Percentiles rank a stretch among this genome's conserved stretches.
These are phyloP conservation scores for Hymenoscyphus infarciens DNA, from an alignment of 2,329 filamentous ascomycete species.

Conservation along the genomic window DNA sequence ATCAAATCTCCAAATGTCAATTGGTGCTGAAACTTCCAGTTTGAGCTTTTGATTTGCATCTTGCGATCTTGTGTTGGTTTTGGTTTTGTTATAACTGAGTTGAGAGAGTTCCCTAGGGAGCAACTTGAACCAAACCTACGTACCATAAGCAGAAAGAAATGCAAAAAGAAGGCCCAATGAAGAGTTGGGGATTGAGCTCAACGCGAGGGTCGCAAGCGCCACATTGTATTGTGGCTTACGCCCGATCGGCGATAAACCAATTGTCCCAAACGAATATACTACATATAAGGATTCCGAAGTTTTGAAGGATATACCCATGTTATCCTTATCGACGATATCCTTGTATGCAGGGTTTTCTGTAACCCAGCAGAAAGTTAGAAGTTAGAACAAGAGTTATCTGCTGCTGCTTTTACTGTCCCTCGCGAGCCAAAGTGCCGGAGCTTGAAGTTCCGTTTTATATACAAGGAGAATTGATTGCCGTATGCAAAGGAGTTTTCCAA, in stretches of 20 bases:
- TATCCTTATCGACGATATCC: too few relatives aligned
- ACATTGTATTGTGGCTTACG: conserved; percentile 32
- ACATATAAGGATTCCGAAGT: too few relatives aligned
- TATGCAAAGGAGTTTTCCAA: too few relatives aligned
- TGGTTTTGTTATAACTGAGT: background rate
- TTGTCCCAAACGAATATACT: too few relatives aligned
- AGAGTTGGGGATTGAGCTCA: conserved; percentile 28
- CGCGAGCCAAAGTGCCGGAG: too few relatives aligned
- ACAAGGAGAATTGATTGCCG: too few relatives aligned
- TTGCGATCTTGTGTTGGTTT: too few relatives aligned
- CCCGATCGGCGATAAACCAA: too few relatives aligned
- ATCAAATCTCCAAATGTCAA: background rate
- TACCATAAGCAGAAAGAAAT: background rate
- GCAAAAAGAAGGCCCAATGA: background rate
- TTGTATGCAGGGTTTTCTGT: too few relatives aligned
- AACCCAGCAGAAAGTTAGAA: conserved; percentile 42
- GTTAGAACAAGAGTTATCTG: background rate
- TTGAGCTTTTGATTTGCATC: background rate
- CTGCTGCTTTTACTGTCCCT: too few relatives aligned
- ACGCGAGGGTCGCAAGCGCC: conserved; percentile 43
- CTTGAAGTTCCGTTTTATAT: too few relatives aligned
- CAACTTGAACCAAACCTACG: background rate
- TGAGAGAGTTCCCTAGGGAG: background rate
- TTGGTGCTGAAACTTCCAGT: background rate
- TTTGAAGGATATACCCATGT: too few relatives aligned